These are phyloP conservation scores for Kalanchoe fedtschenkoi DNA, from an alignment of 164 flowering plant genomes.

Conservation along the genomic window DNA sequence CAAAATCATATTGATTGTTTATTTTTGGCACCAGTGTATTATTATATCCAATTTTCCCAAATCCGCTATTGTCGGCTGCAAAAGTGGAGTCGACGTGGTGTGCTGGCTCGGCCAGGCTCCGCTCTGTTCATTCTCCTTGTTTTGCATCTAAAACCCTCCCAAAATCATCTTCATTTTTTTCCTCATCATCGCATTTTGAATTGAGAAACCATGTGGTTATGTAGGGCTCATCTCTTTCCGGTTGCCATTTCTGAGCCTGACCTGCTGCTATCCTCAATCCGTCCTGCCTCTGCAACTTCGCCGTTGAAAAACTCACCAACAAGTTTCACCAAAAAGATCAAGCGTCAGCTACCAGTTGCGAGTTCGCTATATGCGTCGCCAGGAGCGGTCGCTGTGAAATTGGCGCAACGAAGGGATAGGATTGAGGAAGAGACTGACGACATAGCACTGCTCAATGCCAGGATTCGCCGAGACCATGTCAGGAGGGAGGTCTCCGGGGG, in stretches of 20 bases:
- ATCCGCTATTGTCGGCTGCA: too few relatives aligned
- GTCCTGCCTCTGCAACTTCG: not conserved
- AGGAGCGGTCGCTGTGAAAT: not conserved
- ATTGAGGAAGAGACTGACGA: constrained; percentile 24
- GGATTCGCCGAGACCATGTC: constrained; percentile 51
- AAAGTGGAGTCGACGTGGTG: too few relatives aligned
- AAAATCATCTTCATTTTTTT: not conserved
- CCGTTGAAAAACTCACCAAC: not conserved
- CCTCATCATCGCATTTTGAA: not conserved
- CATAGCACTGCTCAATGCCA: constrained; percentile 48
- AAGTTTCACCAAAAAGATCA: not conserved
- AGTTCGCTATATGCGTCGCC: not conserved
- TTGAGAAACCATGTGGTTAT: not conserved
- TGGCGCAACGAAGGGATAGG: not conserved
- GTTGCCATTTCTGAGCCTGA: not conserved
- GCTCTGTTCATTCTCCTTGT: too few relatives aligned
- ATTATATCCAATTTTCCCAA: too few relatives aligned
- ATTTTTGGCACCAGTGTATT: too few relatives aligned
- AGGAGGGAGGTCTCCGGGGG: constrained; percentile 34
- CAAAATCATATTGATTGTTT: too few relatives aligned
- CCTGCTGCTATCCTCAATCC: too few relatives aligned
- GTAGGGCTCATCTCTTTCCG: not conserved
- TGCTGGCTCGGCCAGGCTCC: too few relatives aligned
- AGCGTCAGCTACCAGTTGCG: not conserved
- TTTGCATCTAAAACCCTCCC: constrained; percentile 3